These are phyloP conservation scores for Nigrospora sphaerica DNA, from an alignment of 2,329 filamentous ascomycete species.

Conservation along the genomic window DNA sequence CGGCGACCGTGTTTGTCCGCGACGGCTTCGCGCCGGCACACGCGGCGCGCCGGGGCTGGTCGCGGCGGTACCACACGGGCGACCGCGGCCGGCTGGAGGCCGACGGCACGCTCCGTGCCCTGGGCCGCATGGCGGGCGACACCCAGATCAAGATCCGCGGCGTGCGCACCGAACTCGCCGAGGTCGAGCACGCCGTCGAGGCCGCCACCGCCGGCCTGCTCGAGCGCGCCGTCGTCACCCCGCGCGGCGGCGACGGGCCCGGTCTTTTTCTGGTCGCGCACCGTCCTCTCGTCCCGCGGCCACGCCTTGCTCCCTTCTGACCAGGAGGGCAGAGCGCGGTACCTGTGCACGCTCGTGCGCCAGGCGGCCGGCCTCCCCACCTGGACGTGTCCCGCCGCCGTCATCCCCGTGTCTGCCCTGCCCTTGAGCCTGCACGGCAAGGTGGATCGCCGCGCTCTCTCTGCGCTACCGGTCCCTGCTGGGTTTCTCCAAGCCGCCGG, in stretches of 20 bases:
- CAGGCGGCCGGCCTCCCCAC: no score
- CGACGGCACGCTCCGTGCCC: constrained; percentile 26
- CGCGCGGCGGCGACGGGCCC: neutral
- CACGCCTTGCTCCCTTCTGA: no score
- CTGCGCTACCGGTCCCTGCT: no score
- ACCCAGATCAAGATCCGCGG: constrained; percentile 21
- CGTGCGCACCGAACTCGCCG: constrained; percentile 27
- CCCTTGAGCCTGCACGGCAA: no score
- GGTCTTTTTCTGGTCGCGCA: no score
- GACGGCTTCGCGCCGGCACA: constrained; percentile 1
- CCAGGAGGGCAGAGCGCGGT: no score
- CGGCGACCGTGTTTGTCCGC: neutral
- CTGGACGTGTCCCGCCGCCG: no score
- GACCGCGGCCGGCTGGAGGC: constrained; percentile 28
- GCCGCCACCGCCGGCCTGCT: constrained; percentile 4
- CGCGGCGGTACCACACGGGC: constrained; percentile 23
- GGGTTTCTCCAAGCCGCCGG: no score
- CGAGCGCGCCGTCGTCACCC: neutral
- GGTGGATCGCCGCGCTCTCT: no score
- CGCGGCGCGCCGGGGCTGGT: constrained; percentile 4
- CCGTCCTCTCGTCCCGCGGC: no score
- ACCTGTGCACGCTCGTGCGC: no score
- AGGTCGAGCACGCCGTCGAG: constrained; percentile 19
- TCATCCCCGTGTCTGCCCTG: no score
- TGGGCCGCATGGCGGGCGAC: constrained; percentile 31